These are phyloP conservation scores for Penicillium antarcticum DNA, from an alignment of 495 filamentous ascomycete genomes.

Conservation along the genomic window DNA sequence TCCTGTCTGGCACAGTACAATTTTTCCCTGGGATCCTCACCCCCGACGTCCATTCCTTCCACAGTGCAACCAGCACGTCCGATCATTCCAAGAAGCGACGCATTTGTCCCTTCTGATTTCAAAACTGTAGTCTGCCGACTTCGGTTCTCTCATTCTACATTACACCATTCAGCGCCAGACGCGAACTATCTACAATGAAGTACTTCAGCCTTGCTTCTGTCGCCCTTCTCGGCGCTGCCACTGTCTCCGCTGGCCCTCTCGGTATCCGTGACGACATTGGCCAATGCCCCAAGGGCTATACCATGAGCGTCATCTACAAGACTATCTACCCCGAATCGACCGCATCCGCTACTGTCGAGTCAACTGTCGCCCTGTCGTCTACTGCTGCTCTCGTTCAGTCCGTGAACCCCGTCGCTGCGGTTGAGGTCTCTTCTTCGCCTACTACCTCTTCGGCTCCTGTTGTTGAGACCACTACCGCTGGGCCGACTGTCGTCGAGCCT, in stretches of 20 bases:
- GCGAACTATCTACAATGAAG: constrained; percentile 25
- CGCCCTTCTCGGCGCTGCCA: constrained; percentile 29
- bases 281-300: constrained; percentile 31
- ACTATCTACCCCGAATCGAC: not conserved
- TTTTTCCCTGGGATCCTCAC: constrained; percentile 24
- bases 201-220: constrained; percentile 28
- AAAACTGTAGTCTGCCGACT: not conserved
- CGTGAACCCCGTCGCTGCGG: not conserved
- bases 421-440: not conserved
- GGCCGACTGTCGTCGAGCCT: constrained; percentile 5
- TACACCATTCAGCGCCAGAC: not conserved
- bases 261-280: constrained; percentile 13
- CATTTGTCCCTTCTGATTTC: not conserved
- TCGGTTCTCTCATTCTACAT: not conserved
- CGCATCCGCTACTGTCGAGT: not conserved
- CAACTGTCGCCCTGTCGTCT: constrained; percentile 5
- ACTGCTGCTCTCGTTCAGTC: not conserved
- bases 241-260: constrained; percentile 27
- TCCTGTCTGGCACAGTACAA: constrained; percentile 27
- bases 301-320: constrained; percentile 14
- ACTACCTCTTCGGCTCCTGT: constrained; percentile 4
- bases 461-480: not conserved
- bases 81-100: constrained; percentile 11
- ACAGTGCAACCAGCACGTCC: constrained; percentile 21
- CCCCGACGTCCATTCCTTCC: constrained; percentile 36